Base-by-base conservation (phyloP, 2,329 filamentous ascomycete species). In the Claviceps africana region DNA sequence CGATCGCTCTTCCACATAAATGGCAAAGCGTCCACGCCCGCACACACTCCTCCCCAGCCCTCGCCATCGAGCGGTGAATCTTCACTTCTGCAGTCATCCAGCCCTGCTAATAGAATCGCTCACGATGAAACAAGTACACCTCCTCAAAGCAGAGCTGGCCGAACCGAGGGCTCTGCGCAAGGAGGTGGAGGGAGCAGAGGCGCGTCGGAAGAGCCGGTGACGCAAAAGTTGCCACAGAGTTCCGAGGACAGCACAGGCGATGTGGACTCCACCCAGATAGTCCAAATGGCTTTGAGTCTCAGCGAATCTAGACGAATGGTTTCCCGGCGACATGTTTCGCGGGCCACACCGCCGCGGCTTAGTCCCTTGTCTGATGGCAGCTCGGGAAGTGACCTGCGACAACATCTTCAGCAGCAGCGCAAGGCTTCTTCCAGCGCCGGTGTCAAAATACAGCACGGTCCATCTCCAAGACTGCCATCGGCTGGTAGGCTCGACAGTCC, bases 271-370 rank as follows among this genome's bases (percentile, higher is more conserved):
- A 81, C 85, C 4, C 87, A 95, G 66, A 94, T 97, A 57, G 88
- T 97, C 43, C 89, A 89, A 61, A 86, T 97, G 78, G 91, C 91
- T 1, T 70, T 97, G 59, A 93, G 85, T 57, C 69, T 97, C 48
- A 95, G 86, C 70, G 88, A 96, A 66, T 87, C 84, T 61, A 80
- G 82, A 57, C 80, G 81, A 62, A 76, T 75, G 68, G 86, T 73
- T 55, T 80, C 70, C 65, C 78, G 72, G 67, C 77, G 71, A 66
- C 81, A 64, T 65, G 76, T 67, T 58, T 79, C 62, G 52, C 79
- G 63, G 62, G 77, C 65, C 52, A 71, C 70, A 37, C 78, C 69
- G 31, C 78, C 72, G 47, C 72, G 69, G 42, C 70, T 76, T 51
- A 70, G 72, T 4, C 77, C 78, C 4, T 61, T 79, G 3, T 73